These are phyloP conservation scores for Nymphaea thermarum DNA, from an alignment of 164 flowering plant species.

Conservation along the genomic window DNA sequence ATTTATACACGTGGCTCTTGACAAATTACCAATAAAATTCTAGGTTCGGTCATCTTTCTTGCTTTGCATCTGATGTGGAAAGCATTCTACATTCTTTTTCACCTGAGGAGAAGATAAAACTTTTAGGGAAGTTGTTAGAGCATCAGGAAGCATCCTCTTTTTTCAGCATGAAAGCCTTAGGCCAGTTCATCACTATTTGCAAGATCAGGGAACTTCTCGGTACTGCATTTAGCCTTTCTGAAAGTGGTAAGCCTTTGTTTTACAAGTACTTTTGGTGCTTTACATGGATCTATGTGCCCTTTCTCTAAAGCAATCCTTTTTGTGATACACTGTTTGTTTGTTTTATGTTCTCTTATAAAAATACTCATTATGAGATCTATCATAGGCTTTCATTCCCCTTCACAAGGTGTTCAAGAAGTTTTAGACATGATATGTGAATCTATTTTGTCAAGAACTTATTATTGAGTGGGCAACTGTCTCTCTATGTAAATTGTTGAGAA, in stretches of 20 bases:
- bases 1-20: not conserved
- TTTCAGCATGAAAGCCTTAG: conserved; percentile 35
- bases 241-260: conserved; percentile 26
- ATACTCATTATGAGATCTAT: too few relatives aligned
- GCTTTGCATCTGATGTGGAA: conserved; percentile 72
- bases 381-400: too few relatives aligned
- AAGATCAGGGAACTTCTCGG: conserved; percentile 49
- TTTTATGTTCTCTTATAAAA: too few relatives aligned
- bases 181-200: conserved; percentile 40
- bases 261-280: not conserved
- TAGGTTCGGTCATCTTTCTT: conserved; percentile 82
- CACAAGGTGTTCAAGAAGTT: too few relatives aligned
- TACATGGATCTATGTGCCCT: too few relatives aligned
- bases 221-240: conserved; percentile 28
- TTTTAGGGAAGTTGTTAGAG: conserved; percentile 29
- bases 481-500: too few relatives aligned
- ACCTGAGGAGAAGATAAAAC: conserved; percentile 24
- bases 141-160: conserved; percentile 14
- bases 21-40: not conserved
- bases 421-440: too few relatives aligned
- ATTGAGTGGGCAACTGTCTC: too few relatives aligned
- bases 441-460: too few relatives aligned
- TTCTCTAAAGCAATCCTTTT: too few relatives aligned
- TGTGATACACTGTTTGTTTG: too few relatives aligned
- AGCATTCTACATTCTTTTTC: conserved; percentile 39